Conservation (phyloP, 345 rosid species). For the Gossypium rotundifolium region DNA sequence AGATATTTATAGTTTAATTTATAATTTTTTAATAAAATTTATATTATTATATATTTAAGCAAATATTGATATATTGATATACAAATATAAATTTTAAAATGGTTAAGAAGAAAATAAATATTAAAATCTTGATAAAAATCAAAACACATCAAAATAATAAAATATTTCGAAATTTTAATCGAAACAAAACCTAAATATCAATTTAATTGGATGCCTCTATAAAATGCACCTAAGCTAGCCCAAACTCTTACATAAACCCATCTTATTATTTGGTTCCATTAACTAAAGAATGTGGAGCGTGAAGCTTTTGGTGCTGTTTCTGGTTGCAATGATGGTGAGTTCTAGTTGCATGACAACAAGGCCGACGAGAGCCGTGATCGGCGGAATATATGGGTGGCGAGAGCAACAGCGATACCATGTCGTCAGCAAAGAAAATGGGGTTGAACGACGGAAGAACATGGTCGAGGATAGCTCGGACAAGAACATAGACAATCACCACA, state of each 20-base stretch:
- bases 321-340: slow-evolving; percentile 25
- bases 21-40: too few relatives aligned
- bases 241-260: neutral
- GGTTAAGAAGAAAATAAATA: neutral
- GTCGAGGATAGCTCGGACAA: slow-evolving; percentile 9
- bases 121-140: too few relatives aligned
- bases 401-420: slow-evolving; percentile 13
- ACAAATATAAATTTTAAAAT: too few relatives aligned
- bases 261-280: neutral
- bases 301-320: slow-evolving; percentile 23
- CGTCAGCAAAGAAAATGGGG: slow-evolving; percentile 11
- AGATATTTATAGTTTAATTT: too few relatives aligned
- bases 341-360: slow-evolving; percentile 17
- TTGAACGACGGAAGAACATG: slow-evolving; percentile 11
- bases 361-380: slow-evolving; percentile 18
- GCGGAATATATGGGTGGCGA: slow-evolving; percentile 16
- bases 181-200: slow-evolving; percentile 5
- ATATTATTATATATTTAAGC: too few relatives aligned
- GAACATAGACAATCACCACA: slow-evolving; percentile 36
- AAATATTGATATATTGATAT: too few relatives aligned
- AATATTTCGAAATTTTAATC: slow-evolving; percentile 1
- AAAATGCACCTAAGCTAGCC: neutral
- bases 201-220: neutral
- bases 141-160: neutral
- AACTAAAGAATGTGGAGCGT: neutral